Percentiles rank a stretch among this genome's conserved stretches.
Conservation (phyloP, 805 yeast genomes). For the Kodamaea kakaduensis region DNA sequence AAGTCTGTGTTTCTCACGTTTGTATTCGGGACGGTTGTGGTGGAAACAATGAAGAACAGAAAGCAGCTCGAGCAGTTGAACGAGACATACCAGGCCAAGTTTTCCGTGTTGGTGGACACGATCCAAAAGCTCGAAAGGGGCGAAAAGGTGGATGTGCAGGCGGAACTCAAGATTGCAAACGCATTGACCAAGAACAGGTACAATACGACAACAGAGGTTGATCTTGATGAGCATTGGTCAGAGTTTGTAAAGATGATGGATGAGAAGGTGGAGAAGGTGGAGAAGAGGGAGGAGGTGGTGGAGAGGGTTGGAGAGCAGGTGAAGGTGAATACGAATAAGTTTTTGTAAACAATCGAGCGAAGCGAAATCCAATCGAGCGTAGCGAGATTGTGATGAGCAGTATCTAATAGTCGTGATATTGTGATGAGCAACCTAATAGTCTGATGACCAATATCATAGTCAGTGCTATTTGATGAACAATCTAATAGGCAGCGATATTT, state of each 20-base stretch:
- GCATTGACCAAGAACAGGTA: constrained; percentile 38
- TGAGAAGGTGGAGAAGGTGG: constrained; percentile 1
- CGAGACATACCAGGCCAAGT: constrained; percentile 36
- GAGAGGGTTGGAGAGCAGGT: neutral
- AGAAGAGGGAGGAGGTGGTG: neutral
- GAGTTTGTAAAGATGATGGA: constrained; percentile 26
- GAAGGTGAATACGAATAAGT: constrained; percentile 11
- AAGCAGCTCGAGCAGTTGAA: constrained; percentile 41
- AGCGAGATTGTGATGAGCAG: too few species aligned
- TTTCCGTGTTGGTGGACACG: constrained; percentile 29
- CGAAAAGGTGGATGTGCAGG: constrained; percentile 39
- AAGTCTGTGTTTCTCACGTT: constrained; percentile 37
- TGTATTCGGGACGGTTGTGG: constrained; percentile 42
- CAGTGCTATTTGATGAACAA: too few species aligned
- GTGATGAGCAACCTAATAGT: too few species aligned
- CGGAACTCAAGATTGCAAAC: constrained; percentile 39
- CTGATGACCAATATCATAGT: too few species aligned
- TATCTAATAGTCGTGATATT: too few species aligned
- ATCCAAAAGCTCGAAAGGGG: constrained; percentile 27
- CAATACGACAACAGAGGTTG: constrained; percentile 31
- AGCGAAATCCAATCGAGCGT: too few species aligned
- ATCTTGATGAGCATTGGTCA: constrained; percentile 38
- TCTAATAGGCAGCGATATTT: neutral
- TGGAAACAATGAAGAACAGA: constrained; percentile 45
- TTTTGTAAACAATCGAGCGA: constrained; percentile 9